Evolutionary conservation across 306 rosid species (phyloP).

Genomic region (Trifolium subterraneum): DNA sequence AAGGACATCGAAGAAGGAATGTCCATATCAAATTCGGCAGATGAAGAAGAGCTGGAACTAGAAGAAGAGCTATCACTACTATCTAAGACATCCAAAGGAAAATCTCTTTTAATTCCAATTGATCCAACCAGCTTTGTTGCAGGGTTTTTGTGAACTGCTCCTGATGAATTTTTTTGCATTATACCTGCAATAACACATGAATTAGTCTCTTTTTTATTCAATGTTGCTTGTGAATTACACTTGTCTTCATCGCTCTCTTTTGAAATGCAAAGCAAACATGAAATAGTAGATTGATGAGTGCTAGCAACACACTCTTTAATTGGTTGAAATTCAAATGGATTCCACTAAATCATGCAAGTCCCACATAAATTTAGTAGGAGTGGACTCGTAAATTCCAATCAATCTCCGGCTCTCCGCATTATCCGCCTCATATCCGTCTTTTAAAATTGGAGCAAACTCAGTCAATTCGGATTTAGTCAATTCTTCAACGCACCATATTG

Average conservation of each 20-base stretch:
- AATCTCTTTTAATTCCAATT: constrained; percentile 20
- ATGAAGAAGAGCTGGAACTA: constrained; percentile 41
- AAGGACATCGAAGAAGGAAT: not conserved
- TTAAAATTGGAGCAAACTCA: no score
- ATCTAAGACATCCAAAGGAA: constrained; percentile 7
- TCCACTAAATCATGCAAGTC: no score
- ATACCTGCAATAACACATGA: constrained; percentile 11
- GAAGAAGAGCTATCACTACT: constrained; percentile 27
- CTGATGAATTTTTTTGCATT: constrained; percentile 19
- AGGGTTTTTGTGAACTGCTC: not conserved
- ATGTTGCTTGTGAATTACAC: not conserved
- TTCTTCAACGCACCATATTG: not conserved
- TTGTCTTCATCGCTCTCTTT: constrained; percentile 25
- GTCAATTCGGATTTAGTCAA: not conserved
- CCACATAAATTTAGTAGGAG: no score
- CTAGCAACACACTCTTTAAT: not conserved
- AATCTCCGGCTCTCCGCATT: no score
- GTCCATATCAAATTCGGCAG: constrained; percentile 19
- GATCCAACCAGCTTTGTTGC: not conserved
- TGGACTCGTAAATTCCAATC: no score
- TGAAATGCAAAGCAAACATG: not conserved
- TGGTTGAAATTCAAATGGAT: no score
- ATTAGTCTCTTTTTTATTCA: constrained; percentile 15
- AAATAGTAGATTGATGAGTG: not conserved
- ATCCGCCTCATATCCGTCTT: no score